These are phyloP conservation scores for Dactylellina cionopaga DNA, from an alignment of 2,329 filamentous ascomycete genomes.

Conservation along the genomic window DNA sequence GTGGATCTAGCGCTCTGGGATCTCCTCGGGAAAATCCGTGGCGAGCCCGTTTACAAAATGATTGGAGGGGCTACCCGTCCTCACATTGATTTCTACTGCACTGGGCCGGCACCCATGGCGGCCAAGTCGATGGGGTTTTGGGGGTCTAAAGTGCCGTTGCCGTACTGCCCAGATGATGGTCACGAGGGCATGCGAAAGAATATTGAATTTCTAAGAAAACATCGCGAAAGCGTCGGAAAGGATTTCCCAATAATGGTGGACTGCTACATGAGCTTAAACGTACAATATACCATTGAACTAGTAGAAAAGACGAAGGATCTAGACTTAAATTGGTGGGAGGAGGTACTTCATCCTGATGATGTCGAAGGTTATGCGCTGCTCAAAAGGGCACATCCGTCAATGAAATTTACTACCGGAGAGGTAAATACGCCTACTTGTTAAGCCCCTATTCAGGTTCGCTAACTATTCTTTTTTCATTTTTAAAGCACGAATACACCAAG, in stretches of 20 bases:
- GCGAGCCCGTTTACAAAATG: conserved; percentile 92
- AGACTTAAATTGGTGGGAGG: conserved; percentile 97
- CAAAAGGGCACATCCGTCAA: conserved; percentile 86
- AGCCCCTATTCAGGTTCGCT: neutral
- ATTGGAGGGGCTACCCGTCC: conserved; percentile 90
- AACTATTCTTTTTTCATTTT: neutral
- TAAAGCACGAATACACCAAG: conserved; percentile 83
- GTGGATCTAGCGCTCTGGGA: conserved; percentile 95
- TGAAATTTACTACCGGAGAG: conserved; percentile 95
- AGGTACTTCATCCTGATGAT: conserved; percentile 90
- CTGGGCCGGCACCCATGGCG: conserved; percentile 81
- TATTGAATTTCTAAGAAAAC: conserved; percentile 84
- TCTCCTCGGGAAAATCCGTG: conserved; percentile 86
- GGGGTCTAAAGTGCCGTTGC: conserved; percentile 88
- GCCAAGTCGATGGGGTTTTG: conserved; percentile 89
- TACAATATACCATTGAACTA: conserved; percentile 90
- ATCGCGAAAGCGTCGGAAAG: conserved; percentile 83
- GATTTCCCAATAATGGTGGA: conserved; percentile 95
- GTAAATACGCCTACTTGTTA: conserved; percentile 11
- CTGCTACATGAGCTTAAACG: conserved; percentile 96
- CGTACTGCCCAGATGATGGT: conserved; percentile 89
- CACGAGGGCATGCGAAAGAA: conserved; percentile 85
- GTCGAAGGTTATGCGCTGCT: conserved; percentile 88
- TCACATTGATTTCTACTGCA: conserved; percentile 91
- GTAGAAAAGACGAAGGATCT: conserved; percentile 84